A percentile compares a stretch with the other conserved stretches of the same genome.
These are phyloP conservation scores for Syncephalastrum racemosum DNA, from an alignment of 371 early-diverging fungal species.

Conservation along the genomic window DNA sequence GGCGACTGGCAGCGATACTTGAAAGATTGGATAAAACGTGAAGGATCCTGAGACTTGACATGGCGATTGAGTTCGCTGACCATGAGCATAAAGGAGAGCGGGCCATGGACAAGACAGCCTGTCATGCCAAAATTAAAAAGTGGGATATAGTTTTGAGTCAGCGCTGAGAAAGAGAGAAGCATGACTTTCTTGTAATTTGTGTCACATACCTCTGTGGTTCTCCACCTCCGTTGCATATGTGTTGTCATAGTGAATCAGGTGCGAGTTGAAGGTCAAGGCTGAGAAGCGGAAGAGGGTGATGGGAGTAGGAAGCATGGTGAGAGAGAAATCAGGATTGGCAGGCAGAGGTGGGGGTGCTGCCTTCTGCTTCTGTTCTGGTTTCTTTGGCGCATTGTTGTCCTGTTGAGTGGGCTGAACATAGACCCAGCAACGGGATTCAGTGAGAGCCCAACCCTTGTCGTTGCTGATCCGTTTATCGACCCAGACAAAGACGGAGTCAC, in stretches of 20 bases:
- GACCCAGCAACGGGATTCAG: constrained; percentile 66
- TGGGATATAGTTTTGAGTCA: not conserved
- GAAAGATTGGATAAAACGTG: constrained; percentile 46
- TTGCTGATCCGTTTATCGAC: constrained; percentile 61
- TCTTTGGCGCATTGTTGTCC: constrained; percentile 19
- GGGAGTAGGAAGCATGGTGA: constrained; percentile 55
- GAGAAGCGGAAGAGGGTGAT: constrained; percentile 80
- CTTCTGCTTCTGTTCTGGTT: constrained; percentile 26
- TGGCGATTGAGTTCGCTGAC: constrained; percentile 49
- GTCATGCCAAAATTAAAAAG: not conserved
- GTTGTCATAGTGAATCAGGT: constrained; percentile 81
- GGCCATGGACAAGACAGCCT: constrained; percentile 80
- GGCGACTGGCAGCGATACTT: constrained; percentile 71
- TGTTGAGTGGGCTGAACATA: constrained; percentile 44
- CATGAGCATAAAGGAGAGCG: constrained; percentile 72
- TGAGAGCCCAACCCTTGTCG: constrained; percentile 57
- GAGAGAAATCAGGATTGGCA: constrained; percentile 54
- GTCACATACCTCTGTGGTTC: constrained; percentile 58
- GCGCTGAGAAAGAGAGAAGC: not conserved
- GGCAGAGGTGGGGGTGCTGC: not conserved
- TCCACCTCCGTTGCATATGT: constrained; percentile 68
- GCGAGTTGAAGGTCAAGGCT: constrained; percentile 82
- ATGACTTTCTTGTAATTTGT: constrained; percentile 1
- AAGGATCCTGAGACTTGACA: constrained; percentile 12
- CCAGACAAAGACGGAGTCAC: constrained; percentile 67